Conservation (phyloP, 2,329 filamentous ascomycete species). For the Fusarium virguliforme region DNA sequence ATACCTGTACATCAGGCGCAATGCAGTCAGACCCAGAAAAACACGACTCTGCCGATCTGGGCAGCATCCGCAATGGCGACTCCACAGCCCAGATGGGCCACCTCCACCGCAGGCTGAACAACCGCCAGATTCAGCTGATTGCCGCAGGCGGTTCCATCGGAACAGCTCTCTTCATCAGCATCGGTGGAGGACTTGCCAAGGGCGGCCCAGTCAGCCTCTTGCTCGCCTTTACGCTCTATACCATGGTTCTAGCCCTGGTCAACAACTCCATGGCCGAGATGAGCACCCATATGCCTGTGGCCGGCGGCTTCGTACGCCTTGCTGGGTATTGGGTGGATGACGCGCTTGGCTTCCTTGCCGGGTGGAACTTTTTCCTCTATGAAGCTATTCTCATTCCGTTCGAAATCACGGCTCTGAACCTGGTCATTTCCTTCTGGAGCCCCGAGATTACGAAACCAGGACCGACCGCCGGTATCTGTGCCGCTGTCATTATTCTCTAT, state of each 20-base stretch:
- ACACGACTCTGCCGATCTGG: not conserved
- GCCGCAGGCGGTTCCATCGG: slow-evolving; percentile 1
- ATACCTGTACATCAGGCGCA: not conserved
- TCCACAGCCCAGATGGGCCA: not conserved
- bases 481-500: slow-evolving; percentile 62
- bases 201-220: not conserved
- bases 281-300: slow-evolving; percentile 65
- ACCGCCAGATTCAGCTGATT: slow-evolving; percentile 13
- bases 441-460: slow-evolving; percentile 52
- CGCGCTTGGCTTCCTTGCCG: slow-evolving; percentile 62
- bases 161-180: slow-evolving; percentile 8
- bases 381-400: slow-evolving; percentile 66
- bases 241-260: slow-evolving; percentile 1
- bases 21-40: slow-evolving; percentile 4
- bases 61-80: not conserved
- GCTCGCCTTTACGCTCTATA: not conserved
- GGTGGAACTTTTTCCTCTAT: slow-evolving; percentile 55
- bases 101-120: slow-evolving; percentile 2
- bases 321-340: slow-evolving; percentile 63
- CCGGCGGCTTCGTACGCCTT: slow-evolving; percentile 59
- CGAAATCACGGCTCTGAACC: slow-evolving; percentile 65
- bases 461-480: slow-evolving; percentile 63
- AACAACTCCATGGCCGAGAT: slow-evolving; percentile 59
- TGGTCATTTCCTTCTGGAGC: slow-evolving; percentile 66
- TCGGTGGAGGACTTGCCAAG: slow-evolving; percentile 4